A percentile compares a stretch with the other conserved stretches of the same genome.
These are phyloP conservation scores for Boletales sp. DNA, from an alignment of 768 basidiomycete species.

Conservation along the genomic window DNA sequence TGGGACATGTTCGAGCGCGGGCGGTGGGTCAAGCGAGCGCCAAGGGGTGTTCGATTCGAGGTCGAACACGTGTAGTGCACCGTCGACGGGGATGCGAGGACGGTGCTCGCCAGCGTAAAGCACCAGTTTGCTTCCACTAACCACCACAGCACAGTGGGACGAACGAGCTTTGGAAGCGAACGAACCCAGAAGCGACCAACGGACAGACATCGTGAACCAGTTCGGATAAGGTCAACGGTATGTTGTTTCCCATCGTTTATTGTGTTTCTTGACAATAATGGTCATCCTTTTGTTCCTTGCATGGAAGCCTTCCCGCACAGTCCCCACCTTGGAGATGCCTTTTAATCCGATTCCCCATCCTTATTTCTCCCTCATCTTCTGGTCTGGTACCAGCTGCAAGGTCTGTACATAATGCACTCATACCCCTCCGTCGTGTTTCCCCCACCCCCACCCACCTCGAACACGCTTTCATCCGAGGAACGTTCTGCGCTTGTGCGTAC, in stretches of 20 bases:
- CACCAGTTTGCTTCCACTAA: slow-evolving; percentile 10
- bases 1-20: slow-evolving; percentile 7
- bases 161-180: slow-evolving; percentile 33
- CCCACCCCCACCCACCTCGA: slow-evolving; percentile 54
- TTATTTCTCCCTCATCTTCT: background rate
- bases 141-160: slow-evolving; percentile 38
- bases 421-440: slow-evolving; percentile 6
- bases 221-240: background rate
- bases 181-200: slow-evolving; percentile 28
- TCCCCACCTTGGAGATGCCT: background rate
- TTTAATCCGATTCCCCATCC: slow-evolving; percentile 7
- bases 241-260: background rate
- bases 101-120: slow-evolving; percentile 44
- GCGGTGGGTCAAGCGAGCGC: slow-evolving; percentile 21
- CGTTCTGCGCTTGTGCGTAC: slow-evolving; percentile 55
- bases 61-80: slow-evolving; percentile 25
- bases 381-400: slow-evolving; percentile 27
- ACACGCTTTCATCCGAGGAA: slow-evolving; percentile 47
- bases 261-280: slow-evolving; percentile 4
- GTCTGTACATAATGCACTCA: background rate
- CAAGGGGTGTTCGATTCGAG: slow-evolving; percentile 15
- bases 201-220: slow-evolving; percentile 12
- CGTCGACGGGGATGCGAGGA: slow-evolving; percentile 41
- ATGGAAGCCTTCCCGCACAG: slow-evolving; percentile 8
- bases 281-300: slow-evolving; percentile 22